A percentile compares a stretch with the other conserved stretches of the same genome.
phyloP scores from a whole-genome alignment of 257 asterid genomes.

The Petunia secreta region DNA sequence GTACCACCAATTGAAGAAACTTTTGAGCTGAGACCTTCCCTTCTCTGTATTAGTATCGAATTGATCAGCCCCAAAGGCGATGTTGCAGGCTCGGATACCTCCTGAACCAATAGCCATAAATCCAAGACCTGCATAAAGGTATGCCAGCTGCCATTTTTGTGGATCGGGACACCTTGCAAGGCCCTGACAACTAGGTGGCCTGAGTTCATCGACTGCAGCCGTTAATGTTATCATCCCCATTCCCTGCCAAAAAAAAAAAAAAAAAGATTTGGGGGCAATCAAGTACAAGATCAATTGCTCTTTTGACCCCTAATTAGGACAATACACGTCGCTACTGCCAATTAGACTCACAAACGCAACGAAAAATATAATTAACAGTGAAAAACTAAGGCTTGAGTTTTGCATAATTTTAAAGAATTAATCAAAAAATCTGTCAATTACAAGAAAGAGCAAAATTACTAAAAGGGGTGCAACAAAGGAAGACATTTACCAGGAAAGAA shows the following conservation, averaged over 20 bases:
- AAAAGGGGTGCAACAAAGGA: neutral
- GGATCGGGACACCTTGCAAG: slow-evolving; percentile 47
- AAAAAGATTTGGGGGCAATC: neutral
- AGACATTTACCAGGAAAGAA: slow-evolving; percentile 56
- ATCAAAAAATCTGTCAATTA: neutral
- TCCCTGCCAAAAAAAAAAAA: slow-evolving; percentile 44
- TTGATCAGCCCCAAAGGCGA: slow-evolving; percentile 94
- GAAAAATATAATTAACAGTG: neutral
- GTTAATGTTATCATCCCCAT: slow-evolving; percentile 63
- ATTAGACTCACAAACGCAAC: neutral
- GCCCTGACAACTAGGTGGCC: slow-evolving; percentile 58
- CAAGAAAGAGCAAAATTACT: neutral
- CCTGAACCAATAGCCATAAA: slow-evolving; percentile 79
- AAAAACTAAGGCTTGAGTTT: neutral
- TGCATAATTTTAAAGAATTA: neutral
- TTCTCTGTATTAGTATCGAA: slow-evolving; percentile 65
- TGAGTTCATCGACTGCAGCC: slow-evolving; percentile 52
- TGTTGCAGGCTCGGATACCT: slow-evolving; percentile 81
- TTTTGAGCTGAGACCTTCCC: slow-evolving; percentile 67
- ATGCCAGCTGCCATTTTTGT: slow-evolving; percentile 58
- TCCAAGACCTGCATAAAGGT: slow-evolving; percentile 56
- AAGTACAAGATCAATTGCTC: neutral
- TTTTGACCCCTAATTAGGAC: neutral
- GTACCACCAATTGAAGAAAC: slow-evolving; percentile 95
- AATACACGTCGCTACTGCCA: neutral